Percentiles rank a stretch among this genome's conserved stretches.
phyloP scores from a whole-genome alignment of 2,329 filamentous ascomycete genomes.

The Colletotrichum acutatum region DNA sequence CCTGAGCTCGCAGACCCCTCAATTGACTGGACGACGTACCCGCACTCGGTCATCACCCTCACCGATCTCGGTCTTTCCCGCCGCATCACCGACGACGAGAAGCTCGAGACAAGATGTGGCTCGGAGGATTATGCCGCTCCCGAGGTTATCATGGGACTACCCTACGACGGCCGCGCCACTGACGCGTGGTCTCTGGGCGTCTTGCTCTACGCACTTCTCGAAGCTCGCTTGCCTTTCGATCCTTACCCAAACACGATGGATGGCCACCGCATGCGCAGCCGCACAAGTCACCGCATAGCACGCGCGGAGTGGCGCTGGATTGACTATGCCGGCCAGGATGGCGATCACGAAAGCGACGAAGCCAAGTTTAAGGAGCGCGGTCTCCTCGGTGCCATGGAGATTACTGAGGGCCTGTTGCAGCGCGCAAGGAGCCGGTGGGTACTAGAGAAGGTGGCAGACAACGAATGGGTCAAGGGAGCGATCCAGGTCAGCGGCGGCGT shows the following conservation, averaged over 20 bases:
- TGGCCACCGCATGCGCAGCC: constrained; percentile 78
- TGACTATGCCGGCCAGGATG: constrained; percentile 83
- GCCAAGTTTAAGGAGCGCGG: constrained; percentile 71
- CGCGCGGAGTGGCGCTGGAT: constrained; percentile 97
- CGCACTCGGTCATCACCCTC: constrained; percentile 85
- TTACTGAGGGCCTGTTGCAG: constrained; percentile 87
- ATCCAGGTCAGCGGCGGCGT: constrained; percentile 75
- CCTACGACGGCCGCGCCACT: constrained; percentile 90
- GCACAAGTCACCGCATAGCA: constrained; percentile 93
- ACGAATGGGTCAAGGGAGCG: constrained; percentile 81
- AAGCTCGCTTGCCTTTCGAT: constrained; percentile 94
- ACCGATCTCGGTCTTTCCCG: constrained; percentile 93
- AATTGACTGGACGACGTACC: constrained; percentile 78
- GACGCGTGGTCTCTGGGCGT: constrained; percentile 98
- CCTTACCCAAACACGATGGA: constrained; percentile 84
- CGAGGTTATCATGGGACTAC: constrained; percentile 93
- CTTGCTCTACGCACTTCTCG: constrained; percentile 90
- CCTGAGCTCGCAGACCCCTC: constrained; percentile 71
- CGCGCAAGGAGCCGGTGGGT: constrained; percentile 83
- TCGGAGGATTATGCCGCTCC: constrained; percentile 98
- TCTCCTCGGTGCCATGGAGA: constrained; percentile 79
- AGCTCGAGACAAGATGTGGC: constrained; percentile 92
- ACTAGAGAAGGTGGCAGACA: constrained; percentile 76
- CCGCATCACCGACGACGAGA: constrained; percentile 84
- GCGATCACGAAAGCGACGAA: constrained; percentile 80